Percentiles rank a stretch among this genome's conserved stretches.
Conservation (phyloP, 139 green algal species). For the Chlorella sorokiniana region DNA sequence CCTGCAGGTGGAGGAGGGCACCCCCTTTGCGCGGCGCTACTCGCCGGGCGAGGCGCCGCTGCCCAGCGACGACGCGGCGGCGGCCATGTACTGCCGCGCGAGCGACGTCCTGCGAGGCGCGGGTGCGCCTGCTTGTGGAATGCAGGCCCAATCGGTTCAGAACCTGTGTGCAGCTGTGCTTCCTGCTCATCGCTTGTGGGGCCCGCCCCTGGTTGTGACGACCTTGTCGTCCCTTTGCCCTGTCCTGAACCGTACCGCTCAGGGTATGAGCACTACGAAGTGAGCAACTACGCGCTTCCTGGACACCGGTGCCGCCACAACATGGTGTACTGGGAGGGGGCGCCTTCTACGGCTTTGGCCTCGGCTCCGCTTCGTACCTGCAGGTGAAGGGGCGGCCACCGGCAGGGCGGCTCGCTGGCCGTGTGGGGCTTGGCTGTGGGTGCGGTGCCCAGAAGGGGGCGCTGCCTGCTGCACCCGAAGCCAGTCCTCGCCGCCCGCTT, state of each 20-base stretch:
- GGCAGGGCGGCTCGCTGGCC: neutral
- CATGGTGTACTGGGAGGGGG: conserved; percentile 84
- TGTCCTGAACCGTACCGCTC: neutral
- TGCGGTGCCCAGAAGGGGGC: too few relatives aligned
- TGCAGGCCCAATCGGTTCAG: too few relatives aligned
- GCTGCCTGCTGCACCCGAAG: neutral
- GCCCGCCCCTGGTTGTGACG: neutral
- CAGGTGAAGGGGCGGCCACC: neutral
- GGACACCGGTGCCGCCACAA: conserved; percentile 89
- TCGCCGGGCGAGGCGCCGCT: conserved; percentile 57
- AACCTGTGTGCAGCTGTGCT: too few relatives aligned
- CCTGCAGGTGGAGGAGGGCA: conserved; percentile 94
- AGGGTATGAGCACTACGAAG: conserved; percentile 95
- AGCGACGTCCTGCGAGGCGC: conserved; percentile 49
- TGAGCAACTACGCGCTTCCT: conserved; percentile 88
- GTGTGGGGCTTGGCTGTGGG: neutral
- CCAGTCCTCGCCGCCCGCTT: neutral
- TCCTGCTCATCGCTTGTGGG: too few relatives aligned
- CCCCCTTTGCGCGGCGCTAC: conserved; percentile 88
- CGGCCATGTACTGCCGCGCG: conserved; percentile 82
- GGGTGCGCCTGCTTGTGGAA: neutral
- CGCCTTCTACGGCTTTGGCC: conserved; percentile 88
- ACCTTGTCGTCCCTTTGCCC: neutral
- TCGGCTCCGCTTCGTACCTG: conserved; percentile 87
- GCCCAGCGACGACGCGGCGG: conserved; percentile 67